Conservation (phyloP, 345 rosid genomes). For the Citrus hindsii region DNA sequence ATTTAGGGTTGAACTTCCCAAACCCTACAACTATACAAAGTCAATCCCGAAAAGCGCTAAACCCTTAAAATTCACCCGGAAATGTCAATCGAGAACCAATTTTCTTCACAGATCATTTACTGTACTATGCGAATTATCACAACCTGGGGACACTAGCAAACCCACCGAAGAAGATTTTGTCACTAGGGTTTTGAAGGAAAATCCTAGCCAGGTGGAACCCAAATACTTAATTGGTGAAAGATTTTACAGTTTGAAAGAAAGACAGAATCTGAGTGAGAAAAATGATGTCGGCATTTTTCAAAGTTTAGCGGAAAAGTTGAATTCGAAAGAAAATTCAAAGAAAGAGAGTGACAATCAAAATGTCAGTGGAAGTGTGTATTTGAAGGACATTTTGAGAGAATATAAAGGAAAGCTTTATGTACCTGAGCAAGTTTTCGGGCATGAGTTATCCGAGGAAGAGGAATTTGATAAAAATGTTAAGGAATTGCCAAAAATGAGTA, state of each 20-base stretch:
- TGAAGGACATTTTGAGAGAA: constrained; percentile 78
- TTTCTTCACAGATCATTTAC: constrained; percentile 48
- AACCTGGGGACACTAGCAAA: constrained; percentile 25
- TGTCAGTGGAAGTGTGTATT: constrained; percentile 46
- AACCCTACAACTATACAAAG: constrained; percentile 16
- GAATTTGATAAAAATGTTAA: constrained; percentile 55
- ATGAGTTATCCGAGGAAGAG: constrained; percentile 69
- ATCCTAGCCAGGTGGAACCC: constrained; percentile 84
- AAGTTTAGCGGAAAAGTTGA: constrained; percentile 38
- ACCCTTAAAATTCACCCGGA: constrained; percentile 22
- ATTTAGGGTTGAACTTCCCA: constrained; percentile 39
- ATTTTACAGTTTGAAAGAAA: constrained; percentile 60
- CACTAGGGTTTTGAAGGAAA: constrained; percentile 66
- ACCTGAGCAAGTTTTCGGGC: constrained; percentile 80
- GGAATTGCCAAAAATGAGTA: constrained; percentile 68
- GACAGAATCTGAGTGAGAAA: constrained; percentile 42
- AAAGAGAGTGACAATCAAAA: constrained; percentile 23
- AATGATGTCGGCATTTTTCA: constrained; percentile 38
- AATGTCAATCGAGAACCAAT: constrained; percentile 27
- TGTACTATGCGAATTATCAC: constrained; percentile 40
- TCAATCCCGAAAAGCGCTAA: constrained; percentile 9
- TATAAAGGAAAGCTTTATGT: constrained; percentile 85
- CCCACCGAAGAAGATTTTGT: constrained; percentile 53
- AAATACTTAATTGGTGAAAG: constrained; percentile 53
- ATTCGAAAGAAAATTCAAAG: constrained; percentile 29